Evolutionary conservation across 306 rosid species (phyloP).

Genomic region (Myrica gale): DNA sequence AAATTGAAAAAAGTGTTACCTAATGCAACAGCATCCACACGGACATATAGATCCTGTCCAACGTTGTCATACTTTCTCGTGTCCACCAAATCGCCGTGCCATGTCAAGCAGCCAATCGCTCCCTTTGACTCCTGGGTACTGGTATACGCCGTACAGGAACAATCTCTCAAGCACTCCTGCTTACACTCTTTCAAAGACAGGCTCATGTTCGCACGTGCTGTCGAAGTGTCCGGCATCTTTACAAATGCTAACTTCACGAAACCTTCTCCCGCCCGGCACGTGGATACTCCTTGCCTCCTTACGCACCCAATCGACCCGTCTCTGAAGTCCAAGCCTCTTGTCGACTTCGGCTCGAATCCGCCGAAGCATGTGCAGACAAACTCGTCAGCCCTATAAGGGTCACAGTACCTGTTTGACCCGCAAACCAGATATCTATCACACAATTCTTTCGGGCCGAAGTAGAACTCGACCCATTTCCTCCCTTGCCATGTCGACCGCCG

Average conservation of each 20-base stretch:
- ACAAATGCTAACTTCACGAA: not conserved
- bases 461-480: too few species aligned
- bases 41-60: slow-evolving; percentile 5
- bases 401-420: too few species aligned
- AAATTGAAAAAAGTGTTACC: not conserved
- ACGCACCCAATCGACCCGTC: too few species aligned
- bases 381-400: too few species aligned
- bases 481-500: too few species aligned
- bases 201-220: not conserved
- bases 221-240: slow-evolving; percentile 36
- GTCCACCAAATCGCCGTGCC: not conserved
- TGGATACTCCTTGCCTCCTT: too few species aligned
- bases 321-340: too few species aligned
- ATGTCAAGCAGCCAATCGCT: not conserved
- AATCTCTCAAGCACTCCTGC: not conserved
- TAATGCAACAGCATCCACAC: not conserved
- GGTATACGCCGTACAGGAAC: not conserved
- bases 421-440: too few species aligned
- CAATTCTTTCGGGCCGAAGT: too few species aligned
- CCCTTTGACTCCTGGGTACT: not conserved
- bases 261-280: too few species aligned
- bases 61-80: not conserved
- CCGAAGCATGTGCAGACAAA: too few species aligned
- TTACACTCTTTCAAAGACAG: not conserved
- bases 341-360: too few species aligned